Evolutionary conservation across 176 grass and related monocot species (phyloP).

Genomic region (Luzula sylvatica): DNA sequence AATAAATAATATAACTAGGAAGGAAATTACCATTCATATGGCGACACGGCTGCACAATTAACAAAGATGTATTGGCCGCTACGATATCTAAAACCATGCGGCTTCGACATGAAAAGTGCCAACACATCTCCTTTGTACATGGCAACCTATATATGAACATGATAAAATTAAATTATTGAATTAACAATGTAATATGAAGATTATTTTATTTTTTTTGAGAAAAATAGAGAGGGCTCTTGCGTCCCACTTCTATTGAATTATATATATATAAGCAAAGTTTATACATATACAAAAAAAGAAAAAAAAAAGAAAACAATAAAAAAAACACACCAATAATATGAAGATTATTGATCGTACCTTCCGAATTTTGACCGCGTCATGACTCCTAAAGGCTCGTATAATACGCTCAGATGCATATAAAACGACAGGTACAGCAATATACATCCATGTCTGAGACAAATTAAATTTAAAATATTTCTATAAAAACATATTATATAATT

Average conservation of each 20-base stretch:
- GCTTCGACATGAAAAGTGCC: constrained; percentile 85
- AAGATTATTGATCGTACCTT: constrained; percentile 40
- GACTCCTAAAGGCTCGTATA: constrained; percentile 65
- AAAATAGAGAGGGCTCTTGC: no score
- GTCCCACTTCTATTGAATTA: no score
- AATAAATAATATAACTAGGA: constrained; percentile 12
- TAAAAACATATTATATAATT: background rate
- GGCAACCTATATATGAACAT: constrained; percentile 46
- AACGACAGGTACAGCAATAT: constrained; percentile 66
- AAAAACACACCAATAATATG: no score
- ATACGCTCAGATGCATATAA: constrained; percentile 62
- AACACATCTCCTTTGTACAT: constrained; percentile 85
- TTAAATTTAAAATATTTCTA: constrained; percentile 7
- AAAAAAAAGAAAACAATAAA: constrained; percentile 10
- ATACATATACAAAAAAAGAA: background rate
- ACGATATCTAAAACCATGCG: constrained; percentile 65
- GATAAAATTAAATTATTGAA: background rate
- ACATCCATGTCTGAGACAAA: constrained; percentile 84
- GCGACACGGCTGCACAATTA: constrained; percentile 69
- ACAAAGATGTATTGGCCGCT: constrained; percentile 92
- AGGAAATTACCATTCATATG: constrained; percentile 65
- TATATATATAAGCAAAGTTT: no score
- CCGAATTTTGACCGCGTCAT: constrained; percentile 63
- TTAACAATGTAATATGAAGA: no score
- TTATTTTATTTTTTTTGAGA: no score